phyloP scores from a whole-genome alignment of 2,329 filamentous ascomycete species.

The Diaporthe nobilis region DNA sequence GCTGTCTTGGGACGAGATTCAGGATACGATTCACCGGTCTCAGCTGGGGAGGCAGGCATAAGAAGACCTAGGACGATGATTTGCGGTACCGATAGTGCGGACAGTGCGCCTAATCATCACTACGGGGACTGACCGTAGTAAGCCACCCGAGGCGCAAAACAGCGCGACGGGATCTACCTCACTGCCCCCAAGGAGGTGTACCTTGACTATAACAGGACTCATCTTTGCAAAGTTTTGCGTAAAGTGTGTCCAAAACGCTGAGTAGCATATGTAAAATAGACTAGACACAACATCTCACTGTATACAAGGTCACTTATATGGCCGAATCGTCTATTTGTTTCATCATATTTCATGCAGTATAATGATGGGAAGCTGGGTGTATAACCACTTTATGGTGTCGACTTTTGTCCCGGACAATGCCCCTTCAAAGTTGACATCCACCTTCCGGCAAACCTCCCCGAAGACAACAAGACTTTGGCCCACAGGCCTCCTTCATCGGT shows the following conservation, averaged over 20 bases:
- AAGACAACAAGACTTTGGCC: background rate
- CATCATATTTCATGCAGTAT: background rate
- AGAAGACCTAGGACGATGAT: background rate
- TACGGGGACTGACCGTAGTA: background rate
- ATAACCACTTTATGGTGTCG: background rate
- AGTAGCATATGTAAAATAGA: conserved; percentile 21
- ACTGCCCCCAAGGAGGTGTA: background rate
- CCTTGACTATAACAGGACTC: background rate
- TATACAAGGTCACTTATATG: background rate
- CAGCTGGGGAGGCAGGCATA: conserved; percentile 74
- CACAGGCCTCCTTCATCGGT: conserved; percentile 16
- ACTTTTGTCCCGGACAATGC: too few species aligned
- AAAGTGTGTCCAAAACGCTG: background rate
- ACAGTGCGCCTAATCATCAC: background rate
- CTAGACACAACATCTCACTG: conserved; percentile 29
- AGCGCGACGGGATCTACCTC: background rate
- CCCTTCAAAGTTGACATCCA: background rate
- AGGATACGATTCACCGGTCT: conserved; percentile 88
- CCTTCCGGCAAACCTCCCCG: background rate
- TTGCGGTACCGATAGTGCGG: background rate
- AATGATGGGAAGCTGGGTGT: background rate
- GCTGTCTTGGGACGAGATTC: conserved; percentile 89
- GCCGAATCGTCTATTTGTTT: background rate
- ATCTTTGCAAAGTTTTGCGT: background rate
- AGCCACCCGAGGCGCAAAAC: background rate